Evolutionary conservation across 2,329 filamentous ascomycete species (phyloP), one percentile per base, ranked within the genome.

Genomic region (Colletotrichum scovillei): DNA sequence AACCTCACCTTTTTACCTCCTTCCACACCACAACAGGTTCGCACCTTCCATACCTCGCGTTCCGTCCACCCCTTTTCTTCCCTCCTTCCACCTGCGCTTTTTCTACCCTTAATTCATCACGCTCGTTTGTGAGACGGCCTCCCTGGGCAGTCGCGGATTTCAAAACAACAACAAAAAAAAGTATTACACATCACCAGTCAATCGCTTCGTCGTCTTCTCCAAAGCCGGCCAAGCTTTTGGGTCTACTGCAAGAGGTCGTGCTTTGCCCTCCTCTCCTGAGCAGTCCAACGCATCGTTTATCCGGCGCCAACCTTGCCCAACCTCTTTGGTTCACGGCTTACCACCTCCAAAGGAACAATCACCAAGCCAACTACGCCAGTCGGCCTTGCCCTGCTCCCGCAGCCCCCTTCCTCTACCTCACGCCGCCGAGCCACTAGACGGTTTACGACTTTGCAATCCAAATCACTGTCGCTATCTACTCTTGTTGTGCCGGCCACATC

Each of bases 21-120:
- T 70, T 38, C 35, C 59, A 67, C 26, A 66, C 55, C 32, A 59
- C 55, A 59, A 62, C 60, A 55, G 55, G 70, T 62, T 66, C 46
- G 70, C 60, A 70, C 60, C 32, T 70, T 55, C 62, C 42, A 68
- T 58, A 65, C 64, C 46, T 49, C 56, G 57, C 56, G 68, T 67
- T 63, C 74, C 72, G 71, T 75, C 74, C 70, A 66, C 74, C 73
- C 73, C 24, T 66, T 73, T 67, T 66, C 59, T 67, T 65, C 52
- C 67, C 62, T 73, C 59, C 49, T 73, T 67, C 55, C 55, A 28
- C 28, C 56, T 67, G 64, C 66, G 52, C 46, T 26, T 49, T 24
- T 49, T 57, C 49, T 30, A 59, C 62, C 22, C 71, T 71, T 62
- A 65, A 73, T 62, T 66, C 56, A 71, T 62, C 71, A 73, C 71